Evolutionary conservation across 108 stramenopile species (phyloP), one percentile per base, ranked within the genome.

Genomic region (Conticribra weissflogii): DNA sequence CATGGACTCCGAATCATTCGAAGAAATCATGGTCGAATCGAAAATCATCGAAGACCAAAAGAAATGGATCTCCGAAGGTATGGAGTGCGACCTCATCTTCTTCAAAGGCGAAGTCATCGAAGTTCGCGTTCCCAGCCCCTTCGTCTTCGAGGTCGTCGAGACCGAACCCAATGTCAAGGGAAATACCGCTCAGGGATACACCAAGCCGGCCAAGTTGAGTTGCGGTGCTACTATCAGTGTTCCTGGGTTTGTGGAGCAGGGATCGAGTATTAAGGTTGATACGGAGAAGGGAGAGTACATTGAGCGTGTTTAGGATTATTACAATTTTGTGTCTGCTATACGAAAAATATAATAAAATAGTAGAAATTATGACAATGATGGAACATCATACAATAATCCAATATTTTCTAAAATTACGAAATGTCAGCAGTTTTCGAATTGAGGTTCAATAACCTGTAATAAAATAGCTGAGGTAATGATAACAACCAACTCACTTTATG

Each of bases 131-230:
- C 97, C 97, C 29, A 66, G 66, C 48, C 80, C 85, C 7, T 80
- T 74, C 54, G 59, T 85, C 17, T 94, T 88, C 36, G 78, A 83
- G 58, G 87, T 97, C 46, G 79, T 83, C 12, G 90, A 96, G 55
- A 96, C 95, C 18, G 95, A 91, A 58, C 97, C 97, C 4, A 92
- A 87, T 50, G 82, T 93, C 54, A 94, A 96, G 92, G 97, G 96
- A 17, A 97, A 96, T 72, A 97, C 97, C 0, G 85, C 94, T 5
- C 92, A 95, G 75, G 96, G 95, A 59, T 78, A 89, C 68, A 90
- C 89, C 34, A 93, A 93, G 62, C 89, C 92, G 16, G 93, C 93
- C 3, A 68, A 77, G 5, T 71, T 94, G 69, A 72, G 66, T 67
- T 85, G 84, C 54, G 93, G 93, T 18, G 90, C 89, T 45, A 81